Base-by-base conservation (phyloP, 2,329 filamentous ascomycete species). In the Periconia digitata region DNA sequence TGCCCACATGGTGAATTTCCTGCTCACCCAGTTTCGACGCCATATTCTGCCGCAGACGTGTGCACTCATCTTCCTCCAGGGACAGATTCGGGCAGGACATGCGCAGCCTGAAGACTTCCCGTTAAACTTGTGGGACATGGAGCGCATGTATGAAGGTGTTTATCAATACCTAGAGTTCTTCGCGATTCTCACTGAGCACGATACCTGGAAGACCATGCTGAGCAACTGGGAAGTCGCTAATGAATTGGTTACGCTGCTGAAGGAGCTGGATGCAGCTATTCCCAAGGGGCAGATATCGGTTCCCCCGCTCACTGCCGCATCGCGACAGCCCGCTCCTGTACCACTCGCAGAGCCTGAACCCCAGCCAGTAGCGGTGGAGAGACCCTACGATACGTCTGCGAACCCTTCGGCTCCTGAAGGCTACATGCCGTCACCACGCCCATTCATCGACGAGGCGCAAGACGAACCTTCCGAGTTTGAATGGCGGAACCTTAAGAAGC, bases 121-220 rank as follows among this genome's bases (percentile, higher is more conserved):
- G 0, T 85, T 96, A 1, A 95, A 97, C 62, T 82, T 91, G 40
- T 97, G 92, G 92, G 92, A 97, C 63, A 95, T 97, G 87, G 92
- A 97, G 69, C 85, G 92, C 13, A 92, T 95, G 49, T 96, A 95
- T 69, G 92, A 97, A 64, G 92, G 92, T 0, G 84, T 97, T 1
- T 90, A 92, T 43, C 92, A 96, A 70, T 96, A 95, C 65, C 83
- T 97, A 1, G 92, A 96, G 60, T 95, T 97, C 67, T 87, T 96
- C 45, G 90, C 88, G 15, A 92, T 94, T 0, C 83, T 96, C 22
- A 91, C 90, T 0, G 92, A 96, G 64, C 87, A 92, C 60, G 81
- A 86, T 37, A 86, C 90, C 43, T 90, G 90, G 77, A 89, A 95
- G 54, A 81, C 84, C 36, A 86, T 95, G 53, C 81, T 97, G 34